A percentile compares a stretch with the other conserved stretches of the same genome.
Evolutionary conservation across 2,329 filamentous ascomycete genomes (phyloP).

Genomic region (Leptodontidium sp.): DNA sequence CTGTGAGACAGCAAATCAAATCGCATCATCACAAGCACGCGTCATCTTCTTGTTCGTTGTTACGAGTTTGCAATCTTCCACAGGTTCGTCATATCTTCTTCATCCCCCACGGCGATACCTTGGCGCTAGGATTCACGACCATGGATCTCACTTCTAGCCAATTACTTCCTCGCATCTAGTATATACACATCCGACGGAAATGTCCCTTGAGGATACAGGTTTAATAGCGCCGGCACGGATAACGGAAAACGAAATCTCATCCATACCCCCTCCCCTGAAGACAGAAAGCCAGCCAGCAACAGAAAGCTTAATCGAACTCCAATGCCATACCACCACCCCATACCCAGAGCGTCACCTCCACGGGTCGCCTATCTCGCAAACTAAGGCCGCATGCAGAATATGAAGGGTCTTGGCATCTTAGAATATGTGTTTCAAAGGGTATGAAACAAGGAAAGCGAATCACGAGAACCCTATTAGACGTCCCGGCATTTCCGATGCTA

Average conservation of each 20-base stretch:
- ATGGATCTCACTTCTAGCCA: background rate
- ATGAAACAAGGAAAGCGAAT: background rate
- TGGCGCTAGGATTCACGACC: background rate
- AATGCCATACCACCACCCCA: background rate
- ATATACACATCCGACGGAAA: background rate
- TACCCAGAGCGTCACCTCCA: background rate
- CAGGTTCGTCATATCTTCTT: background rate
- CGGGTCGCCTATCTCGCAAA: conserved; percentile 9
- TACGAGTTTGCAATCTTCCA: background rate
- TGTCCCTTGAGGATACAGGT: background rate
- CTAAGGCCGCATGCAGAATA: background rate
- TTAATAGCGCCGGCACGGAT: background rate
- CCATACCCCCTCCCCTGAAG: background rate
- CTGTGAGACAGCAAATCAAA: background rate
- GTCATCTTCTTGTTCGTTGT: background rate
- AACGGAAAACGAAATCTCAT: background rate
- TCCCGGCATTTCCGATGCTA: too few species aligned
- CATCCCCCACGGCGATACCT: background rate
- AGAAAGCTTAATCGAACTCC: conserved; percentile 15
- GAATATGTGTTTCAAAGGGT: background rate
- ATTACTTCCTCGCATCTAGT: background rate
- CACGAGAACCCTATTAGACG: too few species aligned
- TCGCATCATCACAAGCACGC: background rate
- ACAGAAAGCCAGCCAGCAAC: background rate
- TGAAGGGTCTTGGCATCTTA: background rate